Conservation (phyloP, 306 rosid species). For the Carpinus fangiana region DNA sequence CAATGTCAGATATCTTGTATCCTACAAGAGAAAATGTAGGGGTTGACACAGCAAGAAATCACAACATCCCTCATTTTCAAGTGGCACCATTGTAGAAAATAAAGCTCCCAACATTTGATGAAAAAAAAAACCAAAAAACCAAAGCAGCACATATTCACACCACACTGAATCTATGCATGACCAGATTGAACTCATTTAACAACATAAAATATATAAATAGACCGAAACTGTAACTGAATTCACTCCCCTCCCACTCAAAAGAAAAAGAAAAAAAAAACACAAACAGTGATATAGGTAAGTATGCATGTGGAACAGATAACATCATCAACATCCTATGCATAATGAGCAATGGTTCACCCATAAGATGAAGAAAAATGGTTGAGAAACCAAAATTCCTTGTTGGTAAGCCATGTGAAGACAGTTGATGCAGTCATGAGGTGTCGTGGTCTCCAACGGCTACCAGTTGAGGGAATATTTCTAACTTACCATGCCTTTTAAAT, state of each 20-base stretch:
- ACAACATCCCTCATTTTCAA: not conserved
- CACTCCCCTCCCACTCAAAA: not conserved
- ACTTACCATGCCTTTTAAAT: not conserved
- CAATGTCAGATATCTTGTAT: slow-evolving; percentile 17
- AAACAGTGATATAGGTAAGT: not conserved
- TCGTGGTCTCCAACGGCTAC: not conserved
- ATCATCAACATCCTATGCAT: not conserved
- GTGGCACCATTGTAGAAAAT: not conserved
- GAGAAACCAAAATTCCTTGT: not conserved
- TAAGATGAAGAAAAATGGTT: not conserved
- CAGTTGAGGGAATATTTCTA: not conserved
- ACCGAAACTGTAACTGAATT: not conserved
- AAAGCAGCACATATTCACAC: not conserved
- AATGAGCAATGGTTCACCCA: not conserved
- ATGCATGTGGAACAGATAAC: not conserved
- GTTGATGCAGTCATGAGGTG: not conserved
- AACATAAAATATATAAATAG: not conserved
- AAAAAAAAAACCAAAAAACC: not conserved
- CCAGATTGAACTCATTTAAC: not conserved
- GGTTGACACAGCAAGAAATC: not conserved
- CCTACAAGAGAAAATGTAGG: not conserved
- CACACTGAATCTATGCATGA: not conserved
- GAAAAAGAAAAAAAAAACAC: not conserved
- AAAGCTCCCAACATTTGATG: not conserved
- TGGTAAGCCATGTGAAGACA: not conserved